These are phyloP conservation scores for Fusarium zealandicum DNA, from an alignment of 2,329 filamentous ascomycete species.

Conservation along the genomic window DNA sequence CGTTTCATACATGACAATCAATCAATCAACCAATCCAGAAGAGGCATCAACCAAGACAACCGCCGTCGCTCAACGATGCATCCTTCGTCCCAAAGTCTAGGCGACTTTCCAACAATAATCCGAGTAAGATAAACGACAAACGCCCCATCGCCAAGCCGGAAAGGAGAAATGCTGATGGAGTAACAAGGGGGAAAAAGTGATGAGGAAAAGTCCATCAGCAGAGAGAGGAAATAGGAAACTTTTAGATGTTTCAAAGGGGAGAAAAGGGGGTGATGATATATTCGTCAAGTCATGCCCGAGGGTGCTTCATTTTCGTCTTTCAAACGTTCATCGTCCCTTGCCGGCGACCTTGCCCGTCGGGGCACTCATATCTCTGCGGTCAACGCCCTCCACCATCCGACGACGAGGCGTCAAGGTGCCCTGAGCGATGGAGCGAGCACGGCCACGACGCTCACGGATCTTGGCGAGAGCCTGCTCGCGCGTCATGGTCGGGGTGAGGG, in stretches of 20 bases:
- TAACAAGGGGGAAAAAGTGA: conserved; percentile 3
- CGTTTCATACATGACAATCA: conserved; percentile 21
- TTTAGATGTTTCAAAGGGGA: conserved; percentile 16
- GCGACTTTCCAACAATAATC: conserved; percentile 4
- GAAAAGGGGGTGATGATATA: conserved; percentile 13
- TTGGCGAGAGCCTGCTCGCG: conserved; percentile 78
- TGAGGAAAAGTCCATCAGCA: conserved; percentile 11
- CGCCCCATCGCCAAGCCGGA: conserved; percentile 36
- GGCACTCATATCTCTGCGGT: conserved; percentile 58
- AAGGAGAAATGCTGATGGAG: conserved; percentile 26
- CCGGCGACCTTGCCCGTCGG: conserved; percentile 47
- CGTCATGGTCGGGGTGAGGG: conserved; percentile 70
- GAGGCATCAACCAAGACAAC: conserved; percentile 6
- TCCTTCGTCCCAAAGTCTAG: conserved; percentile 15
- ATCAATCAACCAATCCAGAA: conserved; percentile 4
- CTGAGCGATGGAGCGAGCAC: conserved; percentile 72
- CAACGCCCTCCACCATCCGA: conserved; percentile 60
- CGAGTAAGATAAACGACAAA: conserved; percentile 20
- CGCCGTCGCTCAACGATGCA: conserved; percentile 20
- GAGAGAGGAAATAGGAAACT: conserved; percentile 15
- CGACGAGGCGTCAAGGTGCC: conserved; percentile 65
- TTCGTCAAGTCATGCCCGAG: conserved; percentile 37
- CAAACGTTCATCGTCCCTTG: conserved; percentile 26
- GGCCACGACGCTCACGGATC: conserved; percentile 75
- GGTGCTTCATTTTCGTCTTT: conserved; percentile 11